These are phyloP conservation scores for Colletotrichum siamense DNA, from an alignment of 2,329 filamentous ascomycete genomes.

Conservation along the genomic window DNA sequence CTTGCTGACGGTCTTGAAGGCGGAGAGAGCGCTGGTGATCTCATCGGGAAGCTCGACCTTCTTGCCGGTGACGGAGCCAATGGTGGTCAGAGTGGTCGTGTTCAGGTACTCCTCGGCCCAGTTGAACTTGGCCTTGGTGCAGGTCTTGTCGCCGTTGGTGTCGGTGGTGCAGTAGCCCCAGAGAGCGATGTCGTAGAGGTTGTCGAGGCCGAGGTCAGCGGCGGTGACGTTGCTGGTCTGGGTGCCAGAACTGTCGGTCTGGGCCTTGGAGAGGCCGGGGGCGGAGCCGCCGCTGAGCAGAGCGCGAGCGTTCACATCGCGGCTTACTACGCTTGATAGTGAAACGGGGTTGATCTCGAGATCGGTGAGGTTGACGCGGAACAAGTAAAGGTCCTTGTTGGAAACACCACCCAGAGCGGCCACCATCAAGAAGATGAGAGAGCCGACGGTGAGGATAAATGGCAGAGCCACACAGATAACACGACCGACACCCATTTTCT, in stretches of 20 bases:
- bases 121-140: slow-evolving; percentile 73
- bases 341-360: slow-evolving; percentile 57
- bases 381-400: slow-evolving; percentile 62
- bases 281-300: slow-evolving; percentile 22
- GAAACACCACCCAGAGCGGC: slow-evolving; percentile 61
- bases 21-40: slow-evolving; percentile 70
- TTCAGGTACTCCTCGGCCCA: slow-evolving; percentile 80
- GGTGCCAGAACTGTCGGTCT: slow-evolving; percentile 25
- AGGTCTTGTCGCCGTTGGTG: slow-evolving; percentile 63
- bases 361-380: slow-evolving; percentile 66
- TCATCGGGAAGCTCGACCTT: slow-evolving; percentile 71
- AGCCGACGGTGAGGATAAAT: slow-evolving; percentile 79
- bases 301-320: slow-evolving; percentile 34
- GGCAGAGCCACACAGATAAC: slow-evolving; percentile 88
- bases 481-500: slow-evolving; percentile 70
- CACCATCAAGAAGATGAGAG: slow-evolving; percentile 72
- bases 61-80: slow-evolving; percentile 52
- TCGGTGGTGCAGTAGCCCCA: slow-evolving; percentile 84
- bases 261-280: slow-evolving; percentile 30
- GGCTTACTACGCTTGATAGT: slow-evolving; percentile 20
- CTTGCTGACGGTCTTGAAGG: slow-evolving; percentile 75
- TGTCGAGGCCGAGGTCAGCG: slow-evolving; percentile 65
- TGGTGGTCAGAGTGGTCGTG: slow-evolving; percentile 62
- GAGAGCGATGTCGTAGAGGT: slow-evolving; percentile 81
- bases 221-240: slow-evolving; percentile 59